Evolutionary conservation across 2,329 filamentous ascomycete species (phyloP).

Genomic region (Aspergillus sp.): DNA sequence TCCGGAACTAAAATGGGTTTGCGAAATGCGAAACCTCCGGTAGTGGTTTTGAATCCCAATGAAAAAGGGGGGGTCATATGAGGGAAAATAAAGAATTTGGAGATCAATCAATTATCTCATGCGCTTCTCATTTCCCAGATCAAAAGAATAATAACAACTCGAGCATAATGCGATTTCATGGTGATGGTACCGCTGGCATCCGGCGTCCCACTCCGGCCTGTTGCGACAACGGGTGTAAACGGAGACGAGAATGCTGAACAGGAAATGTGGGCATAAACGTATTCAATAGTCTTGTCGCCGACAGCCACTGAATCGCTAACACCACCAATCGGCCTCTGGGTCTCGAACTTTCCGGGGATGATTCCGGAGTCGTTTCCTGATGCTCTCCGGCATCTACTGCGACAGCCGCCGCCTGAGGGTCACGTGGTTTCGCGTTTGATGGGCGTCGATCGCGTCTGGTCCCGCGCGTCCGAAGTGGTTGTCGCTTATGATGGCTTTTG

Average conservation of each 20-base stretch:
- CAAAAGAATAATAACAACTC: background rate
- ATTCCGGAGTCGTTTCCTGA: too few relatives aligned
- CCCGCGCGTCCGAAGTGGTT: slow-evolving; percentile 7
- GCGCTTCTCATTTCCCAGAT: background rate
- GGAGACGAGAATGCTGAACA: slow-evolving; percentile 6
- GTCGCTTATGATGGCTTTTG: background rate
- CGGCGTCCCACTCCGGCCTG: slow-evolving; percentile 20
- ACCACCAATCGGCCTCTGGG: background rate
- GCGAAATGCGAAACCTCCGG: background rate
- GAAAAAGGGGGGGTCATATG: background rate
- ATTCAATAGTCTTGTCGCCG: background rate
- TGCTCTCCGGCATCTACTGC: too few relatives aligned
- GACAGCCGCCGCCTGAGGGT: slow-evolving; percentile 4
- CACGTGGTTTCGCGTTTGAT: slow-evolving; percentile 27
- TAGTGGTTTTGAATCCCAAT: background rate
- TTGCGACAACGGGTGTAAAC: slow-evolving; percentile 19
- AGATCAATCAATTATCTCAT: background rate
- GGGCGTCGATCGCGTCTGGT: slow-evolving; percentile 13
- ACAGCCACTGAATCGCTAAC: background rate
- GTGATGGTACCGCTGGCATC: slow-evolving; percentile 25
- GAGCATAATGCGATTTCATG: slow-evolving; percentile 4
- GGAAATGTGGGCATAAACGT: background rate
- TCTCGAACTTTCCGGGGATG: background rate
- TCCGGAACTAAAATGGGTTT: background rate
- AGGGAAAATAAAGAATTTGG: too few relatives aligned